These are phyloP conservation scores for Exophiala phaeomuriformis DNA, from an alignment of 2,329 filamentous ascomycete genomes.

Conservation along the genomic window DNA sequence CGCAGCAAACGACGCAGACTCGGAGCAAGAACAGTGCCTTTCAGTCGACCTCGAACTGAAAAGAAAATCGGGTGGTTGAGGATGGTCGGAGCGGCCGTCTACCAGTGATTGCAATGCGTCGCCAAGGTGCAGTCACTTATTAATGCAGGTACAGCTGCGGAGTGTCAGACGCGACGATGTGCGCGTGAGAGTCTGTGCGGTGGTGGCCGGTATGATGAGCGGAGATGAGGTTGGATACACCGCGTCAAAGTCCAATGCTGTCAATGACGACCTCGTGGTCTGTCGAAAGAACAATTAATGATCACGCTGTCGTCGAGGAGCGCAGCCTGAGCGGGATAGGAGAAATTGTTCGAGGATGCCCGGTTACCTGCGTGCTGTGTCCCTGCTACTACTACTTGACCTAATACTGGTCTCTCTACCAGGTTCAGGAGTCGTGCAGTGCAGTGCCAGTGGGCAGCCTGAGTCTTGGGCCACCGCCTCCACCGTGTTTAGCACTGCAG, in stretches of 20 bases:
- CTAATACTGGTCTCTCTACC: too few species aligned
- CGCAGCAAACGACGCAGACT: not conserved
- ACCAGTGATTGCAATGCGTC: not conserved
- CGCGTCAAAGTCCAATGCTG: not conserved
- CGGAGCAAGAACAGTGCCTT: not conserved
- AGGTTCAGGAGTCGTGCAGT: too few species aligned
- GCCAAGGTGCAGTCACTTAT: not conserved
- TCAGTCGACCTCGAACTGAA: not conserved
- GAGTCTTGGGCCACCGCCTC: not conserved
- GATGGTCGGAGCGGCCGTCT: constrained; percentile 4
- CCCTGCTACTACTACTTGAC: too few species aligned
- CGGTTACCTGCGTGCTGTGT: too few species aligned
- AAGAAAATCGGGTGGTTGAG: constrained; percentile 4
- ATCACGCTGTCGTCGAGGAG: not conserved
- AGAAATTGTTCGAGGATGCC: constrained; percentile 1
- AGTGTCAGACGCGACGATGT: constrained; percentile 5
- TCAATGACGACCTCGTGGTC: not conserved
- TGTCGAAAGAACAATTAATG: not conserved
- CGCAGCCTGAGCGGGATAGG: not conserved
- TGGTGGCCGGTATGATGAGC: constrained; percentile 2
- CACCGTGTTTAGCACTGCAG: not conserved
- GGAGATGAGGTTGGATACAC: constrained; percentile 2
- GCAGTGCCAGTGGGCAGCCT: too few species aligned
- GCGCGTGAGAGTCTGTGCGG: constrained; percentile 3
- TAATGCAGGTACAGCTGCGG: not conserved